Conservation (phyloP, 176 grass and related monocot species). For the Musa itinerans region DNA sequence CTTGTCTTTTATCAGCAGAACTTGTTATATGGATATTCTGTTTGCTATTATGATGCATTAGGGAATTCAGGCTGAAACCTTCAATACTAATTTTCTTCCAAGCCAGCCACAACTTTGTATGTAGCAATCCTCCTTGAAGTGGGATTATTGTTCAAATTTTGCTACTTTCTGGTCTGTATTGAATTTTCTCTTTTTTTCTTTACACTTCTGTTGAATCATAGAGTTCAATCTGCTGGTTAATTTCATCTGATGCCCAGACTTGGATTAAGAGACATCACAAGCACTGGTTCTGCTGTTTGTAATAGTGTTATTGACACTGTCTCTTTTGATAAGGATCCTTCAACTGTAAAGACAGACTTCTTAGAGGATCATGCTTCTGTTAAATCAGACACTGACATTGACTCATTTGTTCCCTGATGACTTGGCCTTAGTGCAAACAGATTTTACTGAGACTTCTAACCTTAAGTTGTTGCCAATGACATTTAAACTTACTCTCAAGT, state of each 20-base stretch:
- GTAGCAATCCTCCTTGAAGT: no score
- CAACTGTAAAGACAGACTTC: not conserved
- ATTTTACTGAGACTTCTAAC: not conserved
- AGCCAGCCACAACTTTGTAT: no score
- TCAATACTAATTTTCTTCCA: no score
- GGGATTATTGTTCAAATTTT: no score
- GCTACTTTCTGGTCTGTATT: no score
- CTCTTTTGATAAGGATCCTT: not conserved
- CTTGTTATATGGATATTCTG: not conserved
- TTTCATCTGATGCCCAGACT: not conserved
- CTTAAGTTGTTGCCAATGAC: not conserved
- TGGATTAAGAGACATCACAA: not conserved
- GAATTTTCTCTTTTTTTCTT: not conserved
- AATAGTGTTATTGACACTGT: not conserved
- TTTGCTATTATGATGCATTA: not conserved
- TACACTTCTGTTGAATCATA: not conserved
- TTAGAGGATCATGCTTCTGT: not conserved
- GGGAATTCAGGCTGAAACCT: not conserved
- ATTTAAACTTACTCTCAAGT: not conserved
- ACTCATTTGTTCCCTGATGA: not conserved
- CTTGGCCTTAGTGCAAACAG: not conserved
- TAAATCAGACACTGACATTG: not conserved
- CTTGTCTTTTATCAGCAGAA: no score
- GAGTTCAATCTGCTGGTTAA: not conserved
- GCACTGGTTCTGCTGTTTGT: not conserved